A percentile compares a stretch with the other conserved stretches of the same genome.
These are phyloP conservation scores for Dalbergia oliveri DNA, from an alignment of 306 rosid genomes.

Conservation along the genomic window DNA sequence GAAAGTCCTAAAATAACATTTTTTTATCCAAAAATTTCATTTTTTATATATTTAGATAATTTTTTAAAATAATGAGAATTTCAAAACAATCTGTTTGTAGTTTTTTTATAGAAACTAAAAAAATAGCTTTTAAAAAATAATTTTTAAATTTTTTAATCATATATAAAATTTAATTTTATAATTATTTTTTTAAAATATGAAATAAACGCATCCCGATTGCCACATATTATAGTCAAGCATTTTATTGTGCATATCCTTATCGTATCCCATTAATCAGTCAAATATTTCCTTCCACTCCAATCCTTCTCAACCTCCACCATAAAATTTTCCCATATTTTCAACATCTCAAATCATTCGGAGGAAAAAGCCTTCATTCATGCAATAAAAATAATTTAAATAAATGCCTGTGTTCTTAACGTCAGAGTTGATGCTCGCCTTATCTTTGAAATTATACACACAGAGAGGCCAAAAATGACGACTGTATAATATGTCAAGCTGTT, in stretches of 20 bases:
- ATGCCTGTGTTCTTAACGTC: background rate
- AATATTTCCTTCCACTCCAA: background rate
- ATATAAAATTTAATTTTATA: no score
- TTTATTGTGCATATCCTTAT: slow-evolving; percentile 18
- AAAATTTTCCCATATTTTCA: slow-evolving; percentile 3
- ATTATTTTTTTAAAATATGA: no score
- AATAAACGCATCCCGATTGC: no score
- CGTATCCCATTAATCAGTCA: background rate
- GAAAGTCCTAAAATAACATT: no score
- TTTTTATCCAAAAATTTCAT: no score
- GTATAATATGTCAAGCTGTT: background rate
- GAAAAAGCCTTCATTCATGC: background rate
- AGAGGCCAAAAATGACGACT: slow-evolving; percentile 1
- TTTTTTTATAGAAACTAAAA: no score
- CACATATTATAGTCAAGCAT: background rate
- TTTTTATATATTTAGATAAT: no score
- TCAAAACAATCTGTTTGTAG: no score
- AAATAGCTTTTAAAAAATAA: no score
- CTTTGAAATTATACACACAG: background rate
- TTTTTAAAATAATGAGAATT: no score
- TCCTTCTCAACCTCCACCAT: background rate
- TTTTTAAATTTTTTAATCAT: no score
- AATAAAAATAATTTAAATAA: slow-evolving; percentile 13
- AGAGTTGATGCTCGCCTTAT: background rate
- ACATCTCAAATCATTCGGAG: slow-evolving; percentile 22